Base-by-base conservation (phyloP, 139 green algal genomes). In the Mesotaenium endlicherianum region DNA sequence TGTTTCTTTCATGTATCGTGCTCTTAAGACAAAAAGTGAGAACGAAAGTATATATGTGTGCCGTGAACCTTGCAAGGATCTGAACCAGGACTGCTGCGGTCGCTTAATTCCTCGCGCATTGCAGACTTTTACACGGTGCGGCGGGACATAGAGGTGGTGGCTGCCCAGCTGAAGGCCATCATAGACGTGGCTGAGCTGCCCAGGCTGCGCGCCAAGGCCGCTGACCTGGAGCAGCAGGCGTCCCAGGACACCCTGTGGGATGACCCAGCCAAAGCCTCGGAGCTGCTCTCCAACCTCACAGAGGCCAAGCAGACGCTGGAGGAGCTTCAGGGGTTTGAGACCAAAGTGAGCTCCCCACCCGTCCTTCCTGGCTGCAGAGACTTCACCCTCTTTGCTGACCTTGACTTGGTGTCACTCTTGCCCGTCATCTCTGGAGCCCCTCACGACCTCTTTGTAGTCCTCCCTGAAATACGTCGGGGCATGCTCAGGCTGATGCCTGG, bases 171-270 rank as follows among this genome's bases (percentile, higher is more conserved):
- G 1, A 14, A 20, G 14, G 30, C 14, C 31, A 85, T 76, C 49
- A 45, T 6, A 34, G 45, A 43, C 30, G n/a, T 26, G 20, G 74
- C 47, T 30, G 80, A 86, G 44, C 5, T 86, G 40, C 45, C 44
- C 38, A 20, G 74, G 26, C 70, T 39, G 31, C 30, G 40, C 5
- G 80, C 80, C 41, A 49, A 16, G 26, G 20, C 85, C 26, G 70
- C 49, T 36, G 80, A 86, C 71, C 57, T 86, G 0, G 74, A 87
- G 8, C 81, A 93, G 78, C 91, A 95, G 82, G 20, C 80, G n/a
- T 58, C 90, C 2, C 77, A 87, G 14, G 69, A 77, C 0, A 82
- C 79, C 0, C 77, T 97, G 53, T 97, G 94, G 94, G 93, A 94
- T 44, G 81, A 95, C 64, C 80, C 87, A 0, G 76, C 45, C 0